Conservation (phyloP, 805 yeast species). For the Candida gorgasii region DNA sequence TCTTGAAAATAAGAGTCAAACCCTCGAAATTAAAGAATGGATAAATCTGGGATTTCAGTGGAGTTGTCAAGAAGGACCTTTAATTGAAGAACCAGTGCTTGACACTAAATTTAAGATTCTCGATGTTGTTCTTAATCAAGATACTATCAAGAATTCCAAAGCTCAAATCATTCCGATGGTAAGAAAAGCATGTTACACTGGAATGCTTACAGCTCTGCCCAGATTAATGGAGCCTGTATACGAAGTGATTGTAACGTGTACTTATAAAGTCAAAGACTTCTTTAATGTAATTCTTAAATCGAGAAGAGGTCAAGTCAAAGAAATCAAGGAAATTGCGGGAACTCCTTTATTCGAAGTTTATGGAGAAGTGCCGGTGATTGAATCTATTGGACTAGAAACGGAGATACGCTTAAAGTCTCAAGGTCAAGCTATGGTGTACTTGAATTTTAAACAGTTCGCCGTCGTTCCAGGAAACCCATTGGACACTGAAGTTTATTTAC, state of each 20-base stretch:
- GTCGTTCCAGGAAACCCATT: conserved; percentile 90
- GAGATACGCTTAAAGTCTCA: conserved; percentile 76
- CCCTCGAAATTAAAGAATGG: conserved; percentile 46
- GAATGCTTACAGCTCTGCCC: conserved; percentile 77
- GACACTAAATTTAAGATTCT: conserved; percentile 70
- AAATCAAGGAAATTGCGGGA: conserved; percentile 62
- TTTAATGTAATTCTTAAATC: conserved; percentile 51
- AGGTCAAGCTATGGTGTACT: conserved; percentile 73
- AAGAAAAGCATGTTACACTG: conserved; percentile 81
- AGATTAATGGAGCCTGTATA: conserved; percentile 81
- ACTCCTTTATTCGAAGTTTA: conserved; percentile 63
- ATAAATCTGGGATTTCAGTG: conserved; percentile 80
- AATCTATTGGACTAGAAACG: conserved; percentile 85
- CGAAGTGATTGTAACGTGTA: conserved; percentile 57
- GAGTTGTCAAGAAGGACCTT: conserved; percentile 85
- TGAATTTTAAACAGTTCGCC: conserved; percentile 71
- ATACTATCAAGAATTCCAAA: conserved; percentile 50
- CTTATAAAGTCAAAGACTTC: conserved; percentile 46
- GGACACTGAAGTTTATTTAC: conserved; percentile 62
- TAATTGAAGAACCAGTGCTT: conserved; percentile 82
- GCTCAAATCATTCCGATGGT: conserved; percentile 80
- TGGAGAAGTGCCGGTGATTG: conserved; percentile 83
- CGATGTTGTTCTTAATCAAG: conserved; percentile 54
- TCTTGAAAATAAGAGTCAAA: conserved; percentile 54
- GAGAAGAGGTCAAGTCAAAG: conserved; percentile 63